Evolutionary conservation across 2,329 filamentous ascomycete genomes (phyloP).

Genomic region (Trichoderma atroviride): DNA sequence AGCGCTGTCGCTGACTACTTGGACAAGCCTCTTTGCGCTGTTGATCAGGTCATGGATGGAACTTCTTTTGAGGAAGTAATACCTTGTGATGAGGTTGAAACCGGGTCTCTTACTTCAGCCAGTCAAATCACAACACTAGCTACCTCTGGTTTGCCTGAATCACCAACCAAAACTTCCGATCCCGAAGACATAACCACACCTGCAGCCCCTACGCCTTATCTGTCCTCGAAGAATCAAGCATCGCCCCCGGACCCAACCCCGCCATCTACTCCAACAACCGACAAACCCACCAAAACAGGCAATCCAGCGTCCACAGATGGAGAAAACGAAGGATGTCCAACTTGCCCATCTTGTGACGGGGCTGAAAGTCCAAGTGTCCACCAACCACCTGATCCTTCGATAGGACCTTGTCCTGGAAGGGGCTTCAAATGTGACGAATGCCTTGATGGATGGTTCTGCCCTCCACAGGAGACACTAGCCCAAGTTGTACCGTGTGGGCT

Average conservation of each 20-base stretch:
- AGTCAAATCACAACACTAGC: constrained; percentile 4
- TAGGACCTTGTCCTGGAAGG: constrained; percentile 33
- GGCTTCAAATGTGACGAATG: constrained; percentile 38
- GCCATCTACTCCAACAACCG: neutral
- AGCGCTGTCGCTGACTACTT: constrained; percentile 29
- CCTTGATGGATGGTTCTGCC: constrained; percentile 39
- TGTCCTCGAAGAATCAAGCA: neutral
- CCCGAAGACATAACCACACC: neutral
- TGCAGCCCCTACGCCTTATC: constrained; percentile 8
- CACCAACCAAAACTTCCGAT: neutral
- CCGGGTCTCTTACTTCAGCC: neutral
- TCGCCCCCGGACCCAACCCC: neutral
- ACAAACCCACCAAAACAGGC: neutral
- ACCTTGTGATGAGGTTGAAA: constrained; percentile 28
- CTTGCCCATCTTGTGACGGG: constrained; percentile 30
- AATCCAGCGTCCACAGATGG: neutral
- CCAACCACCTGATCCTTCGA: constrained; percentile 17
- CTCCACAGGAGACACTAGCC: constrained; percentile 38
- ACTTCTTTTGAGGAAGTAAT: constrained; percentile 27
- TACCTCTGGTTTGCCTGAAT: neutral
- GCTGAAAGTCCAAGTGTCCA: neutral
- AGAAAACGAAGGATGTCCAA: constrained; percentile 23
- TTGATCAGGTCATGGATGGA: constrained; percentile 26
- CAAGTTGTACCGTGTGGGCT: constrained; percentile 36
- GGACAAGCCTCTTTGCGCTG: constrained; percentile 30